Conservation (phyloP, 345 rosid genomes). For the Salix viminalis region DNA sequence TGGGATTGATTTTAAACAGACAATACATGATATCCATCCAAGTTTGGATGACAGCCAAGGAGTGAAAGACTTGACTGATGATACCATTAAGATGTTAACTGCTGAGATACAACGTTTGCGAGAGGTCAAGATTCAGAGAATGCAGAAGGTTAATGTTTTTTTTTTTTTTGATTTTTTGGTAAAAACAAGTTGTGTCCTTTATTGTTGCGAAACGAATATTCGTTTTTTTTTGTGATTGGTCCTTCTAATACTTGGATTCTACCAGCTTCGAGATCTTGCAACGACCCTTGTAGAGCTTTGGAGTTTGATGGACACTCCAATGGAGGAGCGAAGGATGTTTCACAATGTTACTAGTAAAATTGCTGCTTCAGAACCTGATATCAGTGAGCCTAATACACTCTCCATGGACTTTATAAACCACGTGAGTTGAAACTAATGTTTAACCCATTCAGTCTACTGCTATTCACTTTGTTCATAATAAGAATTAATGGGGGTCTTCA, state of each 20-base stretch:
- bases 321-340: constrained; percentile 55
- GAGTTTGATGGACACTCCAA: constrained; percentile 62
- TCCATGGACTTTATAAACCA: constrained; percentile 45
- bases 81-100: constrained; percentile 48
- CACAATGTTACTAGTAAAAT: constrained; percentile 46
- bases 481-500: neutral
- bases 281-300: constrained; percentile 59
- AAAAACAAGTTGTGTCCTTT: neutral
- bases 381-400: constrained; percentile 50
- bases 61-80: constrained; percentile 49
- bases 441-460: neutral
- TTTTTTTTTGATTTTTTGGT: neutral
- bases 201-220: neutral
- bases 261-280: constrained; percentile 48
- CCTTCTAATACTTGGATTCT: neutral
- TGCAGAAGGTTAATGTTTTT: constrained; percentile 57
- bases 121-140: constrained; percentile 78
- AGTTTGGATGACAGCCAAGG: constrained; percentile 52
- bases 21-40: constrained; percentile 51
- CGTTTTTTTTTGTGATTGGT: neutral
- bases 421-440: constrained; percentile 34
- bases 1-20: constrained; percentile 64
- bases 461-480: neutral
- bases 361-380: constrained; percentile 49
- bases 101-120: constrained; percentile 46